Conservation (phyloP, 2,329 filamentous ascomycete species). For the Colletotrichum trifolii region DNA sequence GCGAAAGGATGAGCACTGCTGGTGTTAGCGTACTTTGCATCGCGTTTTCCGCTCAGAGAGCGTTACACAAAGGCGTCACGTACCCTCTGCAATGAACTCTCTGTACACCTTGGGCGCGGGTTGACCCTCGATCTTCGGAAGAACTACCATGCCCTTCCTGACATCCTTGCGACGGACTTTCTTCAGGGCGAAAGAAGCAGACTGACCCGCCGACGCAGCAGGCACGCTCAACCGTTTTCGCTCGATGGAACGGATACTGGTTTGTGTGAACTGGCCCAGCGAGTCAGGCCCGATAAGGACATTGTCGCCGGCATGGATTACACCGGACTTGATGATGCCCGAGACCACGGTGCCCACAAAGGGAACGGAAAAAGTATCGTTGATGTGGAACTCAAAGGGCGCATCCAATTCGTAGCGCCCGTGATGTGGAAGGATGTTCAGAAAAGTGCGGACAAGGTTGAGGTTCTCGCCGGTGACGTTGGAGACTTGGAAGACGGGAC, state of each 20-base stretch:
- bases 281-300: conserved; percentile 92
- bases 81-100: conserved; percentile 83
- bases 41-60: no score
- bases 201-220: conserved; percentile 90
- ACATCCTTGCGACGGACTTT: conserved; percentile 91
- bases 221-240: conserved; percentile 91
- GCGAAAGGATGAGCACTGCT: conserved; percentile 88
- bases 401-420: conserved; percentile 90
- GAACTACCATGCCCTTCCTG: conserved; percentile 96
- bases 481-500: conserved; percentile 96
- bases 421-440: conserved; percentile 95
- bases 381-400: conserved; percentile 94
- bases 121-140: conserved; percentile 82
- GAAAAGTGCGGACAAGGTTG: conserved; percentile 88
- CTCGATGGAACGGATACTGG: conserved; percentile 91
- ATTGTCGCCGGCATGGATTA: conserved; percentile 89
- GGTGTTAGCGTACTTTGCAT: conserved; percentile 20
- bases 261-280: conserved; percentile 87
- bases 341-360: conserved; percentile 97
- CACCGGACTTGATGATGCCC: conserved; percentile 88
- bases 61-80: background rate
- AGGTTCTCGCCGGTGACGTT: conserved; percentile 95
- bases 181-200: conserved; percentile 90
- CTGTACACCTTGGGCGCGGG: conserved; percentile 76
- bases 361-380: conserved; percentile 97